Evolutionary conservation across 2,329 filamentous ascomycete species (phyloP).

Genomic region (Penicillium palitans): DNA sequence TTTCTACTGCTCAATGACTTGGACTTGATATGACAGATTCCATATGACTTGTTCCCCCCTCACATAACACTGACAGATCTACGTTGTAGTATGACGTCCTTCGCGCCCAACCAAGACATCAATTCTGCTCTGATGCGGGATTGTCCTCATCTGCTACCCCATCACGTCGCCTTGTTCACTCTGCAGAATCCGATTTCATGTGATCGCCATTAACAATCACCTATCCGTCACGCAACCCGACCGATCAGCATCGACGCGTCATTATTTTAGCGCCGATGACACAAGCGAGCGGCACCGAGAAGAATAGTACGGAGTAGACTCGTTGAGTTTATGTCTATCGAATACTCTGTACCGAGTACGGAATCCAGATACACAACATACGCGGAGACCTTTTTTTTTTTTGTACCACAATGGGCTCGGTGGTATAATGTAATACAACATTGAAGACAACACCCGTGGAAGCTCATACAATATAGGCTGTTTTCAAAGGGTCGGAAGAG

Average conservation of each 20-base stretch:
- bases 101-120: neutral
- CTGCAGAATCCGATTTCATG: neutral
- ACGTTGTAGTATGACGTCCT: neutral
- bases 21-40: neutral
- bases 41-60: neutral
- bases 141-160: neutral
- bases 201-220: conserved; percentile 3
- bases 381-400: neutral
- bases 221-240: neutral
- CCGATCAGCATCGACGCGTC: conserved; percentile 15
- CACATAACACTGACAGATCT: neutral
- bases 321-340: neutral
- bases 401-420: neutral
- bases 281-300: neutral
- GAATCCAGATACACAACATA: neutral
- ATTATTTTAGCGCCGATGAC: conserved; percentile 8
- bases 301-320: neutral
- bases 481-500: neutral
- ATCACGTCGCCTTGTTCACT: neutral
- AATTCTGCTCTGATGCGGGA: neutral
- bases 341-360: neutral
- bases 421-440: neutral
- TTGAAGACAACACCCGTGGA: neutral
- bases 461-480: neutral
- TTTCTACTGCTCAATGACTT: neutral